Conservation (phyloP, 2,329 filamentous ascomycete genomes). For the Sarocladium oryzae region DNA sequence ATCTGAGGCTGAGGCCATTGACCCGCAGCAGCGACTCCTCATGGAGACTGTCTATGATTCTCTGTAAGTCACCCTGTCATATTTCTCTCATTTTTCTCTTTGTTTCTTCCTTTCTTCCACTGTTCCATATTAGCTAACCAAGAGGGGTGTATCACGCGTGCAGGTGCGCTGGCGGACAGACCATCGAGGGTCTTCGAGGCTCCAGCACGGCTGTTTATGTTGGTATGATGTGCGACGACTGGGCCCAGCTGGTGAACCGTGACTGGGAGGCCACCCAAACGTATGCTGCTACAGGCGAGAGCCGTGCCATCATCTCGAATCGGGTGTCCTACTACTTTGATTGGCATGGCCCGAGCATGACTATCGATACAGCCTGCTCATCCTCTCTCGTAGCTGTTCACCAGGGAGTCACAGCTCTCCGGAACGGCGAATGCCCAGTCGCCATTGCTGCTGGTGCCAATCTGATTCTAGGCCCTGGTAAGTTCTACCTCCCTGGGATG, state of each 20-base stretch:
- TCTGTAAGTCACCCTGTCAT: conserved; percentile 21
- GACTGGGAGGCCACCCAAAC: conserved; percentile 19
- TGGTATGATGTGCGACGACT: conserved; percentile 24
- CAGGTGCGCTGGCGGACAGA: conserved; percentile 19
- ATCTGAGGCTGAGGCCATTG: conserved; percentile 31
- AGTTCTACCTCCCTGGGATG: no score
- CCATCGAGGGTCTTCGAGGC: conserved; percentile 21
- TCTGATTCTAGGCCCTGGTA: conserved; percentile 20
- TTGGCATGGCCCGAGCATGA: conserved; percentile 27
- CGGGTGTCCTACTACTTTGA: conserved; percentile 29
- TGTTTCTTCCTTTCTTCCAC: neutral
- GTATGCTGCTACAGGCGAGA: conserved; percentile 26
- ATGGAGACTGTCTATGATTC: conserved; percentile 34
- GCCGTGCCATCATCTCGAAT: conserved; percentile 24
- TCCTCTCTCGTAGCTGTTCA: conserved; percentile 28
- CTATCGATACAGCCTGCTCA: conserved; percentile 33
- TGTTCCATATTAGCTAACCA: neutral
- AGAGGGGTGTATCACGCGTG: neutral
- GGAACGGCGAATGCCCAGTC: conserved; percentile 22
- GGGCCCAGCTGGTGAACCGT: conserved; percentile 15
- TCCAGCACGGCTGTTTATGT: conserved; percentile 22
- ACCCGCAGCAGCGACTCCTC: conserved; percentile 36
- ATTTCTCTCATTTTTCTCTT: neutral
- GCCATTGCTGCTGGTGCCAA: conserved; percentile 29
- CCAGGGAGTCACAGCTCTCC: conserved; percentile 19